Evolutionary conservation across 257 asterid species (phyloP), one percentile per base, ranked within the genome.

Genomic region (Nicotiana obtusifolia): DNA sequence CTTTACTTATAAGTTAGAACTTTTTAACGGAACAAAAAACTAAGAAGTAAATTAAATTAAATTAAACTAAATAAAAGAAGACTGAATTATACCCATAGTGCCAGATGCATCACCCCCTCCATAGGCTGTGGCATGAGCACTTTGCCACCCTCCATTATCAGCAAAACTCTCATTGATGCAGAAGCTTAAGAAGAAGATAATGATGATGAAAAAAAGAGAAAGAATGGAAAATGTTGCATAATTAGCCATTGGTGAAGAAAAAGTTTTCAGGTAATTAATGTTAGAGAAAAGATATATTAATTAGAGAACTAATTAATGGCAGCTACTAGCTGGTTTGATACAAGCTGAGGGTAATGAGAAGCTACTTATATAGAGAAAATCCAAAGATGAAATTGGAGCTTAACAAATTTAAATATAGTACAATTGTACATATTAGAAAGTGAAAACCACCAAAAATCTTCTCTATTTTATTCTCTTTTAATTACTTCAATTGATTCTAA

Each of bases 331-430:
- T 37, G 44, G 19, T 10, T 44, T 5, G 11, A 37, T 71, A 68
- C 13, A 71, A 44, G 78, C 20, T 77, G 24, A 83, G 81, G 78
- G 80, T 31, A 76, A 52, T 68, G 79, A 71, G 81, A 83, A 33
- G 13, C 61, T 86, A 85, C 86, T 87, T 91, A 89, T 91, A 88
- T 44, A 82, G 88, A 65, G 76, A 80, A 82, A 60, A 53, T n/a
- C 52, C 64, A 64, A 64, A 82, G 61, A 69, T 28, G 47, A 59
- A 47, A 33, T 17, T 33, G 28, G 13, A 22, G 53, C 71, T 53
- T 47, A 80, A 17, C 82, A 47, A 53, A 62, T 64, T 3, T 64
- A 30, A 64, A 8, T 66, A 17, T 19, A 4, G 28, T 1, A 19
- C 17, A 35, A 67, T 0, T 67, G 10, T 2, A 1, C 2, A 0